Evolutionary conservation across 768 basidiomycete species (phyloP).

Genomic region (Boletus huronensis): DNA sequence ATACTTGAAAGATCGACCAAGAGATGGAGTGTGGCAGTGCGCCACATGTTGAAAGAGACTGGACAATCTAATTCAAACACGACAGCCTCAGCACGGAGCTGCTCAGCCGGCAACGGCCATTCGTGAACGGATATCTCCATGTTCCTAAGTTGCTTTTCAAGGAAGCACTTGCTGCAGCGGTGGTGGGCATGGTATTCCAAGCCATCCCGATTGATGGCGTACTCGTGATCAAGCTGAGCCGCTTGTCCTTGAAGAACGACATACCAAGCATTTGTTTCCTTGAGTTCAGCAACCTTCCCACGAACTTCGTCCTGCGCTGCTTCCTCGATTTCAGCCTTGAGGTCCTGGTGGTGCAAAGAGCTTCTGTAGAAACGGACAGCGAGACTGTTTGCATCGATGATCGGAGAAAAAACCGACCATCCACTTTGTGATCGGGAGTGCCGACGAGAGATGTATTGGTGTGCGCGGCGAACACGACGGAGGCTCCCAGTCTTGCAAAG

Average conservation of each 20-base stretch:
- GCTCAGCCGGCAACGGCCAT: too few species aligned
- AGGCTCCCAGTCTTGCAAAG: constrained; percentile 32
- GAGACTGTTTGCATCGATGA: not conserved
- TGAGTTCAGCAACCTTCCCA: constrained; percentile 29
- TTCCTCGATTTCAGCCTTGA: constrained; percentile 29
- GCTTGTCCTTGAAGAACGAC: constrained; percentile 11
- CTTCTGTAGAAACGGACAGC: too few species aligned
- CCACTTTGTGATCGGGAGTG: constrained; percentile 2
- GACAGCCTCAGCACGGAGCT: too few species aligned
- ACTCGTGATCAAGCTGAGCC: constrained; percentile 1
- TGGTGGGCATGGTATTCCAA: not conserved
- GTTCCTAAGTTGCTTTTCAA: constrained; percentile 13
- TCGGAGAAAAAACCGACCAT: constrained; percentile 36
- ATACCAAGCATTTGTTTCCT: constrained; percentile 19
- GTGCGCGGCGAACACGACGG: not conserved
- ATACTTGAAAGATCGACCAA: too few species aligned
- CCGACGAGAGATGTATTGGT: constrained; percentile 32
- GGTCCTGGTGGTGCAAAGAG: constrained; percentile 8
- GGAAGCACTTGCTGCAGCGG: constrained; percentile 31
- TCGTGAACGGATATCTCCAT: too few species aligned
- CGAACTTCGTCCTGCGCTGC: constrained; percentile 19
- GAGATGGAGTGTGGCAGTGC: too few species aligned
- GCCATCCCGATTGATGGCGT: not conserved
- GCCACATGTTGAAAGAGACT: too few species aligned
- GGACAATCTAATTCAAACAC: too few species aligned